phyloP scores from a whole-genome alignment of 2,329 filamentous ascomycete species.

The Botrytis squamosa region DNA sequence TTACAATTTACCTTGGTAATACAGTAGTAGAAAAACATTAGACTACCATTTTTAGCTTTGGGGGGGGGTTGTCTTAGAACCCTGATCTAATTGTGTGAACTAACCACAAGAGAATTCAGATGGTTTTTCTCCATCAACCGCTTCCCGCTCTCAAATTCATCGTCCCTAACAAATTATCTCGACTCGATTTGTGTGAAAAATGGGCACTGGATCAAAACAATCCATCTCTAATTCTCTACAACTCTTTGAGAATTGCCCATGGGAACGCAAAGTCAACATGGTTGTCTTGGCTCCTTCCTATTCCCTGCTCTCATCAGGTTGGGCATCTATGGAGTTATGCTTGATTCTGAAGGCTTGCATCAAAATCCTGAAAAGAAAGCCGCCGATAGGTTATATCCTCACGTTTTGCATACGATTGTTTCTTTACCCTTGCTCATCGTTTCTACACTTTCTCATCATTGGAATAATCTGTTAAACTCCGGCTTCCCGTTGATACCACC shows the following conservation, averaged over 20 bases:
- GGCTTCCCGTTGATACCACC: slow-evolving; percentile 27
- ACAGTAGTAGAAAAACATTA: not conserved
- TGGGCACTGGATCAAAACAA: slow-evolving; percentile 7
- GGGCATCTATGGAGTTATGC: slow-evolving; percentile 30
- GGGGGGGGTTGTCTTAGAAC: slow-evolving; percentile 1
- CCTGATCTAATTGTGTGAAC: slow-evolving; percentile 1
- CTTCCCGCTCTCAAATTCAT: slow-evolving; percentile 6
- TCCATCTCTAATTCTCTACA: not conserved
- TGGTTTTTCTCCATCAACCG: slow-evolving; percentile 16
- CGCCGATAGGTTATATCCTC: slow-evolving; percentile 31
- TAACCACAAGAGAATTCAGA: slow-evolving; percentile 12
- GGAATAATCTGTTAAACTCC: slow-evolving; percentile 20
- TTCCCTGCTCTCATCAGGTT: slow-evolving; percentile 26
- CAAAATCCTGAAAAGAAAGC: slow-evolving; percentile 19
- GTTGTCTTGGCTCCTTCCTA: slow-evolving; percentile 14
- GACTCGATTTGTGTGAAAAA: not conserved
- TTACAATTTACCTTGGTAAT: not conserved
- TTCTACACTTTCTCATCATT: slow-evolving; percentile 21
- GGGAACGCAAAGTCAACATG: slow-evolving; percentile 14
- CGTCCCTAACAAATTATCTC: not conserved
- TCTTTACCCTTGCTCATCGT: slow-evolving; percentile 29
- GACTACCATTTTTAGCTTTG: not conserved
- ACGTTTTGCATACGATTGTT: slow-evolving; percentile 31
- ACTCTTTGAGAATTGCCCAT: not conserved
- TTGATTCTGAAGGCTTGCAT: slow-evolving; percentile 20